Percentiles rank a stretch among this genome's conserved stretches.
phyloP scores from a whole-genome alignment of 2,329 filamentous ascomycete genomes.

The Plectosphaerella sp. region DNA sequence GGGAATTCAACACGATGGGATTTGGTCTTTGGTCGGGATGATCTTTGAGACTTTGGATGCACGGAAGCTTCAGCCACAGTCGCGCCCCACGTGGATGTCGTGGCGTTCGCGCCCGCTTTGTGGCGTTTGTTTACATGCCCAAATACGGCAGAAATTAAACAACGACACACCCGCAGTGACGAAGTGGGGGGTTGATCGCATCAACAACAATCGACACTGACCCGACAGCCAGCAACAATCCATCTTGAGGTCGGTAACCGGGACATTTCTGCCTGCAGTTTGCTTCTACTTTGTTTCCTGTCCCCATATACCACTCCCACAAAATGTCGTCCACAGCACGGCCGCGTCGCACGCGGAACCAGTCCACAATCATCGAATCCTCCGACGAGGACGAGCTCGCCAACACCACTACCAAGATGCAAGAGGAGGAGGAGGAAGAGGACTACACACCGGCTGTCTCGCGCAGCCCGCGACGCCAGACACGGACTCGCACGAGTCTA shows the following conservation, averaged over 20 bases:
- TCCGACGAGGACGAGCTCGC: conserved; percentile 64
- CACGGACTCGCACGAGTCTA: conserved; percentile 34
- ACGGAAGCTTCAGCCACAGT: conserved; percentile 3
- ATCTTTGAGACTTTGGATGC: neutral
- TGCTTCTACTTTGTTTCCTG: neutral
- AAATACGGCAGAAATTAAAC: neutral
- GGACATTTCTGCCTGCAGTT: neutral
- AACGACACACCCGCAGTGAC: neutral
- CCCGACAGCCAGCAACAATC: too few relatives aligned
- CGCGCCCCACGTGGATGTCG: conserved; percentile 1
- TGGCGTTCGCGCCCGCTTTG: neutral
- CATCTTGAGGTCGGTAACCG: neutral
- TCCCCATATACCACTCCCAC: neutral
- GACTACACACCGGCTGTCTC: conserved; percentile 75
- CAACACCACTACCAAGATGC: conserved; percentile 41
- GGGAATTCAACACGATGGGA: too few relatives aligned
- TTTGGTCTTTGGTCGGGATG: neutral
- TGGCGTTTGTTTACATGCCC: neutral
- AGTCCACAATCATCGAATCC: conserved; percentile 73
- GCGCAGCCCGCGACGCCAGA: conserved; percentile 50
- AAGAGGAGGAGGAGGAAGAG: conserved; percentile 61
- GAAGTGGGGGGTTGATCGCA: too few relatives aligned
- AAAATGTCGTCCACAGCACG: conserved; percentile 8
- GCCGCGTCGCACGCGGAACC: conserved; percentile 57
- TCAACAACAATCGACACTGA: too few relatives aligned